Percentiles rank a stretch among this genome's conserved stretches.
These are phyloP conservation scores for Aspergillus chevalieri DNA, from an alignment of 2,329 filamentous ascomycete genomes.

Conservation along the genomic window DNA sequence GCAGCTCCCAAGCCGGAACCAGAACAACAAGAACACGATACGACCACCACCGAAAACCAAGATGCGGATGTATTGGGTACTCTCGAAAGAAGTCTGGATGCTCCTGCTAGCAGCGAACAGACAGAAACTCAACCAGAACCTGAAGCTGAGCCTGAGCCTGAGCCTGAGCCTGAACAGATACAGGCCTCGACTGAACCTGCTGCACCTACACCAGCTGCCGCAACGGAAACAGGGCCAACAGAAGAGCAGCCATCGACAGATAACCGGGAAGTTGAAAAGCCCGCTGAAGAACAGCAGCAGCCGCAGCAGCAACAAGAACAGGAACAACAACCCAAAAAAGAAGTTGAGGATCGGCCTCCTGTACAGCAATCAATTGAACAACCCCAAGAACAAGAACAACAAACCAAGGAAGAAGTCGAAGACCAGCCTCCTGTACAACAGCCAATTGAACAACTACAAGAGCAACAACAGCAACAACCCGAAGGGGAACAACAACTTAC, in stretches of 20 bases:
- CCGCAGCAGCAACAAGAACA: background rate
- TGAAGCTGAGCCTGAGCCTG: background rate
- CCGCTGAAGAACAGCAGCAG: background rate
- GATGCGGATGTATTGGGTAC: background rate
- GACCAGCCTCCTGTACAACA: background rate
- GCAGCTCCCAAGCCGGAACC: background rate
- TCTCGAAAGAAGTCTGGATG: background rate
- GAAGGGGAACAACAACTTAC: background rate
- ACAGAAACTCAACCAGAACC: background rate
- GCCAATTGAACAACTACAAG: background rate
- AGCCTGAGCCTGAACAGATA: background rate
- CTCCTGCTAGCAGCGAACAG: background rate
- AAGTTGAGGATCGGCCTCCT: background rate
- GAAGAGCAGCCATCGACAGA: background rate
- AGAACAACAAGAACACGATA: background rate
- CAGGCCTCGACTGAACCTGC: background rate
- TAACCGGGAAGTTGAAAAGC: background rate
- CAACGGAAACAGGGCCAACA: background rate
- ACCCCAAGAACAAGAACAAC: background rate
- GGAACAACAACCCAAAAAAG: background rate
- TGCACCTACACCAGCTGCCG: slow-evolving; percentile 4
- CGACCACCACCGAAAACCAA: background rate
- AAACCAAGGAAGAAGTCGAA: background rate
- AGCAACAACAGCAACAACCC: background rate
- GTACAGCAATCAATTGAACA: slow-evolving; percentile 2